Evolutionary conservation across 148 eudicot species (phyloP).

Genomic region (Fagopyrum homotropicum): DNA sequence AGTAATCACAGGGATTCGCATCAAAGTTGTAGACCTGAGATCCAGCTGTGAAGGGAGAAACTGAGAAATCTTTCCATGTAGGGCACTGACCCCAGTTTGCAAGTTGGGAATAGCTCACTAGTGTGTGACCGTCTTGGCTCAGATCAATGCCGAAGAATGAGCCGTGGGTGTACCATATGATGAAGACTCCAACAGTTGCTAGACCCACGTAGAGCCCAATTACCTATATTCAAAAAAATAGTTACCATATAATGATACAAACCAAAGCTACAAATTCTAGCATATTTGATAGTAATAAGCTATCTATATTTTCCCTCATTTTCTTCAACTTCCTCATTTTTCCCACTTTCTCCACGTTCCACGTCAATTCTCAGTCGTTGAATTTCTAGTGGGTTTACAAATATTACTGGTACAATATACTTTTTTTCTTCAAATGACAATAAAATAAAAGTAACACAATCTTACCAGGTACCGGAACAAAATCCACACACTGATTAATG

Average conservation of each 20-base stretch:
- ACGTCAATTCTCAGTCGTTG: background rate
- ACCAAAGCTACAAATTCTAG: no score
- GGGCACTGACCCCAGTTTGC: constrained; percentile 41
- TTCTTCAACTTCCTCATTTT: background rate
- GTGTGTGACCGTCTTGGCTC: constrained; percentile 39
- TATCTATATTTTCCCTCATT: background rate
- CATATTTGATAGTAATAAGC: background rate
- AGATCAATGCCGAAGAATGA: constrained; percentile 49
- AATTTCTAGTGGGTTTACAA: background rate
- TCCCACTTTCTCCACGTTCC: background rate
- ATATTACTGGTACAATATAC: no score
- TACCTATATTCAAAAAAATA: constrained; percentile 21
- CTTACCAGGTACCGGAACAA: constrained; percentile 52
- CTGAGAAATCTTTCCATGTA: constrained; percentile 33
- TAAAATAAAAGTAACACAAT: background rate
- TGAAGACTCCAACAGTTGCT: constrained; percentile 46
- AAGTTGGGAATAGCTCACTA: constrained; percentile 39
- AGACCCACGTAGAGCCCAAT: constrained; percentile 47
- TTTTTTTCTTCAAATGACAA: background rate
- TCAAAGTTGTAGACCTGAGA: constrained; percentile 22
- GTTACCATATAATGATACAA: no score
- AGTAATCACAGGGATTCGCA: constrained; percentile 39
- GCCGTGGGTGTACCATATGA: constrained; percentile 42
- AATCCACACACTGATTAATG: constrained; percentile 54
- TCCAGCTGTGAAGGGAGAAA: constrained; percentile 41